Evolutionary conservation across 306 rosid genomes (phyloP).

Genomic region (Dicorynia guianensis): DNA sequence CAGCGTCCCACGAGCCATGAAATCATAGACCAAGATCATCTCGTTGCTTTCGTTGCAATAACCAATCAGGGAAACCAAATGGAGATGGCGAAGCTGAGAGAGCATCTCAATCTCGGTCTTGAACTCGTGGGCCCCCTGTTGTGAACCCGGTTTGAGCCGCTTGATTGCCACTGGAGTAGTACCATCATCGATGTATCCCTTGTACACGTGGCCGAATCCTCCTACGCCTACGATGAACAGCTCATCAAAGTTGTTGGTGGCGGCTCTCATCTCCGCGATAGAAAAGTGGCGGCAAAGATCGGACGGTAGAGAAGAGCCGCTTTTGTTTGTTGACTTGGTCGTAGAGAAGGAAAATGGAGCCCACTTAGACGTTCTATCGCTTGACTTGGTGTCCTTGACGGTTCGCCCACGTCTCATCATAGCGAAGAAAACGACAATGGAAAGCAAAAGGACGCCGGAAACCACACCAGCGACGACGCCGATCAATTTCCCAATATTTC

Average conservation of each 20-base stretch:
- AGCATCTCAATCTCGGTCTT: constrained; percentile 59
- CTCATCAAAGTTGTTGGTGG: constrained; percentile 1
- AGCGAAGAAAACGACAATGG: background rate
- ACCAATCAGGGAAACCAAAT: constrained; percentile 53
- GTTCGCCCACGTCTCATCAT: too few species aligned
- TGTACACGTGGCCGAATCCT: constrained; percentile 51
- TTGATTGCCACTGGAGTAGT: constrained; percentile 48
- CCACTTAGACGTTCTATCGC: constrained; percentile 30
- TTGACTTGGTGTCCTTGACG: constrained; percentile 15
- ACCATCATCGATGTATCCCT: constrained; percentile 52
- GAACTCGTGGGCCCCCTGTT: constrained; percentile 55
- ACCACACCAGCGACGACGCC: background rate
- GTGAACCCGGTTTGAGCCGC: constrained; percentile 56
- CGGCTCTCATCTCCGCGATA: constrained; percentile 2
- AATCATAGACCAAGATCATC: constrained; percentile 59
- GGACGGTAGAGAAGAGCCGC: constrained; percentile 2
- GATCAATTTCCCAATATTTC: background rate
- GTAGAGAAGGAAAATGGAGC: constrained; percentile 45
- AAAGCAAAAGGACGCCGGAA: constrained; percentile 20
- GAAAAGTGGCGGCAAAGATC: constrained; percentile 1
- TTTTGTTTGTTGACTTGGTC: constrained; percentile 35
- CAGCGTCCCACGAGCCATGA: constrained; percentile 62
- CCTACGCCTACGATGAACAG: background rate
- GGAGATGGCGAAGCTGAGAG: constrained; percentile 50
- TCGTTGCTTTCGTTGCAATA: constrained; percentile 53